Evolutionary conservation across 1,139 yeast species (phyloP), one percentile per base, ranked within the genome.

Genomic region (Geotrichum citri-aurantii): DNA sequence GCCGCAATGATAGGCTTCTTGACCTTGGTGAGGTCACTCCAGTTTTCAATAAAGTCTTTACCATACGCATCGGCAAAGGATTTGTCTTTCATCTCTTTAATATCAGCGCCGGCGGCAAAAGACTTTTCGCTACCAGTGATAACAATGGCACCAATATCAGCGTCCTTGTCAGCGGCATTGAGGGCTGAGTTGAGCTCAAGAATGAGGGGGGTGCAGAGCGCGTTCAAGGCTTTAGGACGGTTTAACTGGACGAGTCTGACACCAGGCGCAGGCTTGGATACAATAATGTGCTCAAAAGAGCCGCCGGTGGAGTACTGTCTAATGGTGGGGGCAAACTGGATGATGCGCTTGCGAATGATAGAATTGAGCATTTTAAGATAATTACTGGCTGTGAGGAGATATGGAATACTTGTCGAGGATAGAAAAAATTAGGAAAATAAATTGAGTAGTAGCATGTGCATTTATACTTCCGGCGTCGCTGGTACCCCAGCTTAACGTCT

Each of bases 211-310:
- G 81, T 78, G 67, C 76, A 80, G 65, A 86, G 76, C 10, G 92
- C 89, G 70, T 86, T 86, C 64, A 86, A 79, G 52, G 83, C 84
- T 64, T 77, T 75, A 44, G 92, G 90, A 51, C 87, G 76, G 73
- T 86, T 84, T 60, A 86, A 72, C 27, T 85, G 81, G 64, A 86
- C 81, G 59, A 73, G 73, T 1, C 76, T 68, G 17, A 79, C 82
- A 17, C 79, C 79, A 1, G 69, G 61, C 1, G 70, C 67, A 8
- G 81, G 81, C 54, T 66, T 68, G 19, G 79, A 72, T 4, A 75
- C 73, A 40, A 75, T 63, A 51, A 78, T 73, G 64, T 70, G 66
- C 63, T 77, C 76, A 64, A 72, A 77, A 17, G 74, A 68, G 29
- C 64, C 70, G 6, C 74, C 71, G 12, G 70, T 65, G 23, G 70